A percentile compares a stretch with the other conserved stretches of the same genome.
Conservation (phyloP, 169 alveolate species). For the Plasmodium sp. region DNA sequence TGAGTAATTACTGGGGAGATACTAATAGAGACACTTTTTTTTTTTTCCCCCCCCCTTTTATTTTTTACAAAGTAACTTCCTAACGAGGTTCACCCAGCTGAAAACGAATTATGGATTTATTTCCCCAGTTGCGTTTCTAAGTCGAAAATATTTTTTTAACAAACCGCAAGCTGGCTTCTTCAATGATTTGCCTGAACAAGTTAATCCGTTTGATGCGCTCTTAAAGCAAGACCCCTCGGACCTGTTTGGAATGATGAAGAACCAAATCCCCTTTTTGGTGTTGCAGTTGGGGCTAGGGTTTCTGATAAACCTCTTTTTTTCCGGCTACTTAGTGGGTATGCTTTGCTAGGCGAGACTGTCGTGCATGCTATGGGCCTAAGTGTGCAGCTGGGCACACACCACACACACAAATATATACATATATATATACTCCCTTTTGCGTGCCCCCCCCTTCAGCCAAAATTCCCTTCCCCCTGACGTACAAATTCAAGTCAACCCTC, state of each 20-base stretch:
- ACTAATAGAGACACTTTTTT: background rate
- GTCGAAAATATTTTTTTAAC: conserved; percentile 44
- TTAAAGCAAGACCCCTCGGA: conserved; percentile 77
- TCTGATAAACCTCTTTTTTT: conserved; percentile 80
- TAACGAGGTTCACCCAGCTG: conserved; percentile 7
- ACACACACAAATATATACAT: background rate
- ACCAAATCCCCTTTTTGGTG: conserved; percentile 84
- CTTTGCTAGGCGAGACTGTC: background rate
- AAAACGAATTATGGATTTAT: conserved; percentile 28
- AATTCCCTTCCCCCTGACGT: conserved; percentile 86
- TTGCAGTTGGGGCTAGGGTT: conserved; percentile 87
- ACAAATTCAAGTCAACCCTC: conserved; percentile 84
- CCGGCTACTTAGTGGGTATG: conserved; percentile 86
- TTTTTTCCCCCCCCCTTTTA: background rate
- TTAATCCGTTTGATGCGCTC: conserved; percentile 49
- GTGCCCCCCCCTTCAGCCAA: conserved; percentile 75
- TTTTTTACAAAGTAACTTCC: conserved; percentile 28
- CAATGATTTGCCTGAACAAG: conserved; percentile 41
- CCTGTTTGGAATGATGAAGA: conserved; percentile 83
- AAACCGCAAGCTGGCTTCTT: conserved; percentile 56
- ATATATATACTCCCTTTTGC: background rate
- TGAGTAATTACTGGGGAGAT: background rate
- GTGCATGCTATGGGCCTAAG: background rate
- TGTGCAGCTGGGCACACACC: background rate
- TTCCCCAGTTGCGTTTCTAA: conserved; percentile 31